These are phyloP conservation scores for Phtheirospermum japonicum DNA, from an alignment of 257 asterid genomes.

Conservation along the genomic window DNA sequence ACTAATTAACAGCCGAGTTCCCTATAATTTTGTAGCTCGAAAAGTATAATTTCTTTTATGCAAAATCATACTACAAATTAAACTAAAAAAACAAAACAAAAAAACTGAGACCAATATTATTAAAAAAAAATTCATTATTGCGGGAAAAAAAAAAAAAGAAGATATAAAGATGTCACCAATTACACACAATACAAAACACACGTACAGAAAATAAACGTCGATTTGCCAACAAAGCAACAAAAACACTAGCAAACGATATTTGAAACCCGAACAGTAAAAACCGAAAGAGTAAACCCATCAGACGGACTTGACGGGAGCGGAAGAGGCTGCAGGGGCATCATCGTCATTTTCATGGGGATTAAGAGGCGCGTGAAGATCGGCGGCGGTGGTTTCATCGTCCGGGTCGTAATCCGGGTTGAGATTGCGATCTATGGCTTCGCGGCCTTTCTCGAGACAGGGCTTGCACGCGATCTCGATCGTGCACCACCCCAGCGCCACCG, in stretches of 20 bases:
- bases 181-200: too few relatives aligned
- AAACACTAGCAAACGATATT: neutral
- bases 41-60: too few relatives aligned
- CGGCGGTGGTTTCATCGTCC: conserved; percentile 44
- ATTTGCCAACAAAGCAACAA: neutral
- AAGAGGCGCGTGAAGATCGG: conserved; percentile 53
- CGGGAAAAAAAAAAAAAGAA: neutral
- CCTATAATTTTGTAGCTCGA: too few relatives aligned
- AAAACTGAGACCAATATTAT: too few relatives aligned
- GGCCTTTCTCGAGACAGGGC: conserved; percentile 89
- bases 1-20: too few relatives aligned
- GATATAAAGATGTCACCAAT: neutral
- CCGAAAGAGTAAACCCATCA: conserved; percentile 35
- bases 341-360: conserved; percentile 30
- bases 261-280: neutral
- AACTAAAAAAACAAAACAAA: too few relatives aligned
- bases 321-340: conserved; percentile 29
- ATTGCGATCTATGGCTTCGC: conserved; percentile 81
- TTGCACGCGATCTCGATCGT: conserved; percentile 90
- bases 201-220: neutral
- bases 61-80: too few relatives aligned
- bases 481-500: conserved; percentile 77
- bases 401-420: conserved; percentile 95
- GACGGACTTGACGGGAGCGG: conserved; percentile 35
- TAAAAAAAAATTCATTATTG: too few relatives aligned